A percentile compares a stretch with the other conserved stretches of the same genome.
phyloP scores from a whole-genome alignment of 1,284 basidiomycete species.

The Stygiomarasmius scandens region DNA sequence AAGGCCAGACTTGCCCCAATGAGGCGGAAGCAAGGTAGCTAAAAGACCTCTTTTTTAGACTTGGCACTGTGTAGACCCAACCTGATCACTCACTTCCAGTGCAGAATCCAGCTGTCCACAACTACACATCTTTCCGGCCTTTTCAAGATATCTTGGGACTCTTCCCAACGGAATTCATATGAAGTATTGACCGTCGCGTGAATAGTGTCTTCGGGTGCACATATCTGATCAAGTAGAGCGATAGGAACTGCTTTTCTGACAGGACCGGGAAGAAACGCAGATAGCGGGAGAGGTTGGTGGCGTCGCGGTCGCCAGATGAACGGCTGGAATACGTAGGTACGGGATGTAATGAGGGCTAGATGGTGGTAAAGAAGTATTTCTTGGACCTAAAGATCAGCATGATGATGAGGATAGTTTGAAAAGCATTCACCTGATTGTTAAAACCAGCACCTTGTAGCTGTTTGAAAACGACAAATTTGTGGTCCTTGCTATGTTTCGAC shows the following conservation, averaged over 20 bases:
- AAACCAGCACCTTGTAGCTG: slow-evolving; percentile 49
- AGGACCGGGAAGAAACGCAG: slow-evolving; percentile 41
- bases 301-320: slow-evolving; percentile 45
- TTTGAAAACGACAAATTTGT: slow-evolving; percentile 42
- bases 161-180: slow-evolving; percentile 35
- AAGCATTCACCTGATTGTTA: slow-evolving; percentile 41
- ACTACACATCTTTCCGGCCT: slow-evolving; percentile 39
- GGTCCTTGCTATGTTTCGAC: slow-evolving; percentile 23
- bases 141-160: slow-evolving; percentile 32
- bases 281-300: slow-evolving; percentile 38
- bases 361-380: slow-evolving; percentile 48
- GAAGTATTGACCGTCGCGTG: slow-evolving; percentile 33
- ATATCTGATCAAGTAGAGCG: slow-evolving; percentile 39
- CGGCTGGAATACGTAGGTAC: slow-evolving; percentile 46
- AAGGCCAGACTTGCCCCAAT: slow-evolving; percentile 42
- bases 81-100: slow-evolving; percentile 37
- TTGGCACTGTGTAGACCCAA: slow-evolving; percentile 1
- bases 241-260: slow-evolving; percentile 37
- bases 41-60: slow-evolving; percentile 2
- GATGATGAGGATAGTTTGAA: slow-evolving; percentile 1
- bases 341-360: slow-evolving; percentile 37
- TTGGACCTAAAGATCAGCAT: slow-evolving; percentile 36
- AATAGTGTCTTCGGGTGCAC: slow-evolving; percentile 35
- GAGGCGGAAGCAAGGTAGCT: slow-evolving; percentile 42
- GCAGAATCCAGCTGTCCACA: slow-evolving; percentile 44